Percentiles rank a stretch among this genome's conserved stretches.
phyloP scores from a whole-genome alignment of 2,329 filamentous ascomycete species.

The Aspergillus unguis region DNA sequence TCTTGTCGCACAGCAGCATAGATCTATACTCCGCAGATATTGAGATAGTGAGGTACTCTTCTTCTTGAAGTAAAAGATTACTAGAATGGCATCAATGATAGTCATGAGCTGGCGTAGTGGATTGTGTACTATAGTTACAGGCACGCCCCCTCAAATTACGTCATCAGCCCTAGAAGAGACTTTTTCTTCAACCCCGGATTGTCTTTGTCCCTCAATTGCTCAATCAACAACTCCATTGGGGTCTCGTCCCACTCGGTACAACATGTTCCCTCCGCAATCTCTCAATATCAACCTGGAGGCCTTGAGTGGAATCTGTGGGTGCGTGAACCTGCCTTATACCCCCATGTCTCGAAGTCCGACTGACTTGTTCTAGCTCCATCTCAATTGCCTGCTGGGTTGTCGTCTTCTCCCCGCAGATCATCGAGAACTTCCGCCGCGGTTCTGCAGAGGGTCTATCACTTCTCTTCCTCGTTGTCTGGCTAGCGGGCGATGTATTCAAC shows the following conservation, averaged over 20 bases:
- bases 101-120: no score
- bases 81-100: no score
- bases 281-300: slow-evolving; percentile 78
- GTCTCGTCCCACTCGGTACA: slow-evolving; percentile 2
- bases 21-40: not conserved
- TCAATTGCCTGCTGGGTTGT: slow-evolving; percentile 98
- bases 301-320: slow-evolving; percentile 88
- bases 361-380: slow-evolving; percentile 63
- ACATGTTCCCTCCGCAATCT: slow-evolving; percentile 40
- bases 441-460: slow-evolving; percentile 87
- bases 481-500: slow-evolving; percentile 93
- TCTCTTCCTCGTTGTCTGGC: slow-evolving; percentile 90
- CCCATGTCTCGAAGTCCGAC: not conserved
- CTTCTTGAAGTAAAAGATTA: no score
- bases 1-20: not conserved
- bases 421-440: slow-evolving; percentile 83
- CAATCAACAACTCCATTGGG: not conserved
- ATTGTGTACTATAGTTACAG: no score
- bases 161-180: slow-evolving; percentile 12
- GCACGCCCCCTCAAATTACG: not conserved
- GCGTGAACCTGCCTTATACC: slow-evolving; percentile 26
- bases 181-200: slow-evolving; percentile 9
- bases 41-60: no score
- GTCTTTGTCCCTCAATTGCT: not conserved
- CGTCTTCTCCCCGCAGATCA: slow-evolving; percentile 94